Conservation (phyloP, 1,139 yeast species). For the Pichia sp. region DNA sequence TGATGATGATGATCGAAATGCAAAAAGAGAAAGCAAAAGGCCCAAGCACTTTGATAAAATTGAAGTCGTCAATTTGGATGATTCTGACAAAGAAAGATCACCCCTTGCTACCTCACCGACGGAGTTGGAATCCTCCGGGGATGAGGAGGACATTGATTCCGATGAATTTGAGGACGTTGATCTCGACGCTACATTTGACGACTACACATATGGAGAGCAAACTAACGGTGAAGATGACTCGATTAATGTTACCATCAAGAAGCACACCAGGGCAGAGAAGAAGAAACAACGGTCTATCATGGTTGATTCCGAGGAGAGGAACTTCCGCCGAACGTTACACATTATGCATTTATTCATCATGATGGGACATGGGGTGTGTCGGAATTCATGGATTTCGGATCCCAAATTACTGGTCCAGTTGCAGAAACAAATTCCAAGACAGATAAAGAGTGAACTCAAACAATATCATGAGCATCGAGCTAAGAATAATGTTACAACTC, state of each 20-base stretch:
- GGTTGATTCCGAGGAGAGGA: slow-evolving; percentile 49
- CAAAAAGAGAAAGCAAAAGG: slow-evolving; percentile 2
- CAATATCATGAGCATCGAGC: slow-evolving; percentile 14
- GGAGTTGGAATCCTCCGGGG: too few relatives aligned
- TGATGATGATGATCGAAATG: not conserved
- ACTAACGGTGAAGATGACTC: slow-evolving; percentile 10
- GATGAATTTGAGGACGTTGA: slow-evolving; percentile 33
- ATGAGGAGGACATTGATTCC: slow-evolving; percentile 24
- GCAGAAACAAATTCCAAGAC: slow-evolving; percentile 40
- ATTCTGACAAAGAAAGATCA: too few relatives aligned
- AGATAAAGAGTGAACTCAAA: slow-evolving; percentile 34
- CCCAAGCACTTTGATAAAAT: not conserved
- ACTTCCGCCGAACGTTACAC: slow-evolving; percentile 48
- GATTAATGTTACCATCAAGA: slow-evolving; percentile 21
- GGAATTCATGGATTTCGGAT: slow-evolving; percentile 63
- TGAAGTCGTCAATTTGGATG: slow-evolving; percentile 17
- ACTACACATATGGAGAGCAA: slow-evolving; percentile 2
- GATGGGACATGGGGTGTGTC: slow-evolving; percentile 54
- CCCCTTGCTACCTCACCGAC: too few relatives aligned
- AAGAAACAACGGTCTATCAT: slow-evolving; percentile 28
- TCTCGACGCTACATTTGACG: slow-evolving; percentile 10
- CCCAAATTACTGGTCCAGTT: slow-evolving; percentile 32
- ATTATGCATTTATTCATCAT: slow-evolving; percentile 49
- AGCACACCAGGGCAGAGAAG: slow-evolving; percentile 12
- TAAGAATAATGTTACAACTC: slow-evolving; percentile 24